Conservation (phyloP, 2,329 filamentous ascomycete genomes). For the Xylariaceae sp. region DNA sequence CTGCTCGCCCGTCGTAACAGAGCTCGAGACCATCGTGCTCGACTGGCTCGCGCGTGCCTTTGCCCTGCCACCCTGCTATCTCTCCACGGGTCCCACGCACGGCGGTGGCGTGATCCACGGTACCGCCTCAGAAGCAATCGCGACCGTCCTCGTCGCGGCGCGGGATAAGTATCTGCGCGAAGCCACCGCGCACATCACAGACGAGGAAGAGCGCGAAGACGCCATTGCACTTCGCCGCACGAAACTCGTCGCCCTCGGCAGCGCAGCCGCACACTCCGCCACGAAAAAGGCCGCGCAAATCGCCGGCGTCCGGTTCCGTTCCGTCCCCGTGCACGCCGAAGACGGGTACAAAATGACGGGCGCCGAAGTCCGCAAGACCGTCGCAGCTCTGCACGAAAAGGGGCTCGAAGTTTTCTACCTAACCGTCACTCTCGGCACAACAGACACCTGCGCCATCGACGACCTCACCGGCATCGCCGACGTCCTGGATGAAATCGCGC, state of each 20-base stretch:
- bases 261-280: conserved; percentile 73
- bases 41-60: conserved; percentile 84
- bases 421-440: conserved; percentile 79
- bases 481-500: conserved; percentile 36
- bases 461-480: conserved; percentile 65
- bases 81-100: conserved; percentile 61
- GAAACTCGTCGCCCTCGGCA: conserved; percentile 73
- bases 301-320: conserved; percentile 74
- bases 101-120: conserved; percentile 95
- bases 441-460: conserved; percentile 82
- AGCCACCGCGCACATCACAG: conserved; percentile 46
- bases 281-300: conserved; percentile 85
- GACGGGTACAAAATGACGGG: conserved; percentile 69
- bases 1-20: conserved; percentile 84
- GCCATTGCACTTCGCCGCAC: conserved; percentile 60
- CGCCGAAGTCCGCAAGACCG: conserved; percentile 50
- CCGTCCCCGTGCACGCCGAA: conserved; percentile 57
- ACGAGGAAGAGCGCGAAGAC: conserved; percentile 60
- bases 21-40: conserved; percentile 86
- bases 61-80: conserved; percentile 65
- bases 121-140: conserved; percentile 79
- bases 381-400: conserved; percentile 60
- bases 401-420: conserved; percentile 83
- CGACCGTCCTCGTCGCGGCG: conserved; percentile 82
- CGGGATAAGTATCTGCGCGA: conserved; percentile 70